Conservation (phyloP, 2,329 filamentous ascomycete species). For the Malbranchea zuffiana region DNA sequence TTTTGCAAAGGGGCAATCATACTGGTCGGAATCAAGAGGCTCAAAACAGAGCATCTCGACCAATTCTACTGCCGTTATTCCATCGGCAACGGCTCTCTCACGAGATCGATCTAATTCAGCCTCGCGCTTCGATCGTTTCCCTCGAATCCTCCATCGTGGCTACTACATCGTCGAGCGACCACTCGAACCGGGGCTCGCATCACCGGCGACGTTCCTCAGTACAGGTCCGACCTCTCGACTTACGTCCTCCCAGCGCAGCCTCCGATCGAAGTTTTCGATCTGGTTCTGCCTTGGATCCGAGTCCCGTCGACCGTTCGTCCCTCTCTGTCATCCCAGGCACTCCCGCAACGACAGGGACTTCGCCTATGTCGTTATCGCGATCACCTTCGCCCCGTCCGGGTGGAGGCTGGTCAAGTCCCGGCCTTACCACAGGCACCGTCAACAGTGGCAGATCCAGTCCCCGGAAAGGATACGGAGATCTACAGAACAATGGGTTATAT, state of each 20-base stretch:
- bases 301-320: constrained; percentile 23
- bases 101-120: too few species aligned
- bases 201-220: constrained; percentile 13
- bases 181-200: constrained; percentile 9
- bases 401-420: constrained; percentile 81
- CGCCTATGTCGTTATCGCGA: constrained; percentile 69
- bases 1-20: too few species aligned
- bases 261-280: constrained; percentile 3
- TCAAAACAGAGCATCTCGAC: too few species aligned
- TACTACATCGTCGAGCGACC: constrained; percentile 9
- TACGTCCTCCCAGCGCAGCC: constrained; percentile 6
- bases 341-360: constrained; percentile 45
- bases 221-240: constrained; percentile 8
- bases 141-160: constrained; percentile 8
- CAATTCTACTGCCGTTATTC: too few species aligned
- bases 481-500: constrained; percentile 40
- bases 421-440: constrained; percentile 61
- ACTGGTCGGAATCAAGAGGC: too few species aligned
- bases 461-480: constrained; percentile 38
- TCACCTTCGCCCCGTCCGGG: constrained; percentile 76
- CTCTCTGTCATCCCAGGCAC: constrained; percentile 50
- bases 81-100: too few species aligned
- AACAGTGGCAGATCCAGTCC: constrained; percentile 48
- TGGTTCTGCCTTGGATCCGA: constrained; percentile 20
- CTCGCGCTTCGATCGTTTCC: not conserved